Evolutionary conservation across 2,329 filamentous ascomycete genomes (phyloP).

Genomic region (Fusarium brachygibbosum): DNA sequence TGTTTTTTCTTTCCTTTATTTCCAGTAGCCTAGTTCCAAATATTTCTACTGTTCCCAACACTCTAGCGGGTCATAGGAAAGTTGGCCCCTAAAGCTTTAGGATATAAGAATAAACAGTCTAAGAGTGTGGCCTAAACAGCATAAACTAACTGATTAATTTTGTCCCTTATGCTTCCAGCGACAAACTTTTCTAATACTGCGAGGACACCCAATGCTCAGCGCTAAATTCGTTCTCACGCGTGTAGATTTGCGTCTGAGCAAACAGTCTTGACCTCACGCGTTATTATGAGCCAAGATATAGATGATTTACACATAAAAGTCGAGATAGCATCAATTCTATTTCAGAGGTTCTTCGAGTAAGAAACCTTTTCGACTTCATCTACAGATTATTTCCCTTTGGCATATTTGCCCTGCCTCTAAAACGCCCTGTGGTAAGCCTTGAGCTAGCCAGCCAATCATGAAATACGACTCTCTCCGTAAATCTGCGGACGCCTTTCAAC

Average conservation of each 20-base stretch:
- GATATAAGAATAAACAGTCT: not conserved
- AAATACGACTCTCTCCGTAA: not conserved
- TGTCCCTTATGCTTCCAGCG: not conserved
- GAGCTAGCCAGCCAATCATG: not conserved
- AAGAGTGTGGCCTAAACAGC: not conserved
- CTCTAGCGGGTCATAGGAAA: not conserved
- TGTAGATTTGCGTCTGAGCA: not conserved
- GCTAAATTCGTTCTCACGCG: not conserved
- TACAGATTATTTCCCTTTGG: not conserved
- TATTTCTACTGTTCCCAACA: not conserved
- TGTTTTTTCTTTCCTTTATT: no score
- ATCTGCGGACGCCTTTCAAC: not conserved
- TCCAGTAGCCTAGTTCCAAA: not conserved
- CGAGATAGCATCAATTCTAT: not conserved
- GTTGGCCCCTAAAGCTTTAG: not conserved
- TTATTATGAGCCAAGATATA: not conserved
- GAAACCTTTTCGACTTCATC: not conserved
- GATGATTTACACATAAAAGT: not conserved
- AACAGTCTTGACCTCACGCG: not conserved
- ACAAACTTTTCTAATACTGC: not conserved
- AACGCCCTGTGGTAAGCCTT: slow-evolving; percentile 30
- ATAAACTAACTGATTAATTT: not conserved
- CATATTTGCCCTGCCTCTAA: slow-evolving; percentile 11
- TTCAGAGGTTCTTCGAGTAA: not conserved
- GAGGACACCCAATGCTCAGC: not conserved